Evolutionary conservation across 2,329 filamentous ascomycete genomes (phyloP).

Genomic region (Pseudogymnoascus pannorum): DNA sequence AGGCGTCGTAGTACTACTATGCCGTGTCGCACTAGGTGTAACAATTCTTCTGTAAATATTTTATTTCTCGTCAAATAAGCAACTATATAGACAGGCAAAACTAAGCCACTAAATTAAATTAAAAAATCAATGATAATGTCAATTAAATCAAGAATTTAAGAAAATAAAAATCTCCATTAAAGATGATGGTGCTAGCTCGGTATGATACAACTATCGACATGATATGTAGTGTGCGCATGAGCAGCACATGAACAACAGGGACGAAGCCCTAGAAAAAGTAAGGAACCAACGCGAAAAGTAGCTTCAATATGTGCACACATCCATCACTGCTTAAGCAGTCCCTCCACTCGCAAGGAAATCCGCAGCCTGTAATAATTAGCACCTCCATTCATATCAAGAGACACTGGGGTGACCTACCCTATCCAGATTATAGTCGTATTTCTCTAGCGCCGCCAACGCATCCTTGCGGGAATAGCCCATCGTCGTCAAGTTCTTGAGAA

Average conservation of each 20-base stretch:
- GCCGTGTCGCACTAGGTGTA: background rate
- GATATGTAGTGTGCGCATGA: slow-evolving; percentile 10
- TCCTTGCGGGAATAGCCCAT: slow-evolving; percentile 80
- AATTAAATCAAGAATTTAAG: slow-evolving; percentile 8
- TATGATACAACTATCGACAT: slow-evolving; percentile 10
- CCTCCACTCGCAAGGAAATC: slow-evolving; percentile 27
- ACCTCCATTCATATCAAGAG: background rate
- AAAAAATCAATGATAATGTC: slow-evolving; percentile 9
- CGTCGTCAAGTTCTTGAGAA: slow-evolving; percentile 77
- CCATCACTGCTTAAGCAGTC: background rate
- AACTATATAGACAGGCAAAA: background rate
- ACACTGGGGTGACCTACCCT: slow-evolving; percentile 54
- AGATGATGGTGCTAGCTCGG: slow-evolving; percentile 4
- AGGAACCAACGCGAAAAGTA: slow-evolving; percentile 1
- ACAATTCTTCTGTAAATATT: slow-evolving; percentile 12
- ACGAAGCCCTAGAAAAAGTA: slow-evolving; percentile 1
- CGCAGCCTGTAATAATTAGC: slow-evolving; percentile 24
- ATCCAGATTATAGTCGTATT: slow-evolving; percentile 93
- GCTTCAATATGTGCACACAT: slow-evolving; percentile 7
- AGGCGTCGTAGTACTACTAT: background rate
- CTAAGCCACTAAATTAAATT: background rate
- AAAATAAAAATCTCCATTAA: slow-evolving; percentile 7
- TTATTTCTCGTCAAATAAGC: slow-evolving; percentile 14
- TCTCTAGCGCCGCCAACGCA: slow-evolving; percentile 75
- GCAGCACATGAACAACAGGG: slow-evolving; percentile 13